Conservation (phyloP, 1,284 basidiomycete species). For the Leccinum fallax region DNA sequence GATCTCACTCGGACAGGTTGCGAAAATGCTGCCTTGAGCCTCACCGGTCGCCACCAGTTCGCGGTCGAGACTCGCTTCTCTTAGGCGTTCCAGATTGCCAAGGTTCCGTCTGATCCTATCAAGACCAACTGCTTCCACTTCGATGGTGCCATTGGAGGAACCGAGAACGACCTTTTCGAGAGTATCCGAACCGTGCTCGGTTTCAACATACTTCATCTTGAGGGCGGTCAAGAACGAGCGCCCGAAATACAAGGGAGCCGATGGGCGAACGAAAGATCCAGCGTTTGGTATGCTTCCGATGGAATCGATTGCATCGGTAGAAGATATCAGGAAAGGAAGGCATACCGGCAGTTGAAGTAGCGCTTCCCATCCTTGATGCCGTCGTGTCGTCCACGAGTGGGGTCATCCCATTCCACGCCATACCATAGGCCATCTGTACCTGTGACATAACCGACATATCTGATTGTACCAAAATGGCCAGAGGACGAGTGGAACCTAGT, state of each 20-base stretch:
- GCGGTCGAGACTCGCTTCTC: slow-evolving; percentile 78
- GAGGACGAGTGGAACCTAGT: slow-evolving; percentile 51
- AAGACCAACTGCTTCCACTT: slow-evolving; percentile 85
- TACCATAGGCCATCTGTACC: slow-evolving; percentile 78
- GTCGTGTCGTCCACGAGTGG: slow-evolving; percentile 82
- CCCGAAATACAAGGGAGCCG: slow-evolving; percentile 60
- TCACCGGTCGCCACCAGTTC: slow-evolving; percentile 63
- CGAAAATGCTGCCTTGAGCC: slow-evolving; percentile 53
- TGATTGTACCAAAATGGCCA: slow-evolving; percentile 66
- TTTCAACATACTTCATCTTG: slow-evolving; percentile 73
- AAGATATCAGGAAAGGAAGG: slow-evolving; percentile 4
- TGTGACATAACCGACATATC: slow-evolving; percentile 68
- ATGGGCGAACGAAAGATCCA: slow-evolving; percentile 77
- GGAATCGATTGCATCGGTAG: slow-evolving; percentile 11
- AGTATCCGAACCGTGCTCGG: slow-evolving; percentile 49
- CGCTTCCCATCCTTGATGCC: slow-evolving; percentile 76
- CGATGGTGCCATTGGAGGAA: slow-evolving; percentile 79
- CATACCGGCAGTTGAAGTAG: slow-evolving; percentile 83
- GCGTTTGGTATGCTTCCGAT: slow-evolving; percentile 50
- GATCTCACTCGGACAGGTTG: slow-evolving; percentile 70
- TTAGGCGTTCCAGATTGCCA: slow-evolving; percentile 64
- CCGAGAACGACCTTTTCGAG: slow-evolving; percentile 73
- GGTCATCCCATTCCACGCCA: slow-evolving; percentile 95
- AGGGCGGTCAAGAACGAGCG: slow-evolving; percentile 78
- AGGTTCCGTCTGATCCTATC: slow-evolving; percentile 78